Evolutionary conservation across 2,329 filamentous ascomycete genomes (phyloP), one percentile per base, ranked within the genome.

Genomic region (Amylocarpus encephaloides): DNA sequence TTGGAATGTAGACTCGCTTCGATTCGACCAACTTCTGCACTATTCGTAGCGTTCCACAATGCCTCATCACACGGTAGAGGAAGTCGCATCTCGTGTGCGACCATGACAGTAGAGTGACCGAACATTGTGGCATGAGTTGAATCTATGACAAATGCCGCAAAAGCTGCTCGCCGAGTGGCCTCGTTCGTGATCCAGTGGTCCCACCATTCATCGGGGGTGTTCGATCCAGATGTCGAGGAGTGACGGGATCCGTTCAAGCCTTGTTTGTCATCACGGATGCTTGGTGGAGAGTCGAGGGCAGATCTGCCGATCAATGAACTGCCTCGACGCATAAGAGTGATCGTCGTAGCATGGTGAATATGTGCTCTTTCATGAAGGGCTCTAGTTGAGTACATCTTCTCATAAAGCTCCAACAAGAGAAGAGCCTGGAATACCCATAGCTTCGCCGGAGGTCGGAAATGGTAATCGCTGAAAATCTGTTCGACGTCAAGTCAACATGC

Each of bases 71-170:
- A 97, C 0, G 93, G 93, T 39, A 98, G 70, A 0, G 90, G 88
- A 7, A 97, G 75, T 44, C 89, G 82, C 80, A 98, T 88, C 68
- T 97, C 93, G 62, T 97, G 91, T 2, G 91, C 90, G 6, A 95
- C 90, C 92, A 97, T 96, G 39, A 94, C 90, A 0, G 89, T 92
- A 2, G 91, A 93, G 68, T 97, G 93, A 0, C 92, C 93, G 68
- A 97, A 97, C 86, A 98, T 96, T 26, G 90, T 95, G 1, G 91
- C 90, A 67, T 98, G 93, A 1, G 91, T 94, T 4, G 91, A 95
- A 67, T 98, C 93, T 57, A 97, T 85, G 39, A 96, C 82, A 64
- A 97, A 97, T 0, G 93, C 93, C 0, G 88, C 90, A 70, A 96
- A 97, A 0, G 92, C 93, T 3, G 86, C 88, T 52, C 93, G 81